Conservation (phyloP, 2,329 filamentous ascomycete species). For the Botrytis tulipae region DNA sequence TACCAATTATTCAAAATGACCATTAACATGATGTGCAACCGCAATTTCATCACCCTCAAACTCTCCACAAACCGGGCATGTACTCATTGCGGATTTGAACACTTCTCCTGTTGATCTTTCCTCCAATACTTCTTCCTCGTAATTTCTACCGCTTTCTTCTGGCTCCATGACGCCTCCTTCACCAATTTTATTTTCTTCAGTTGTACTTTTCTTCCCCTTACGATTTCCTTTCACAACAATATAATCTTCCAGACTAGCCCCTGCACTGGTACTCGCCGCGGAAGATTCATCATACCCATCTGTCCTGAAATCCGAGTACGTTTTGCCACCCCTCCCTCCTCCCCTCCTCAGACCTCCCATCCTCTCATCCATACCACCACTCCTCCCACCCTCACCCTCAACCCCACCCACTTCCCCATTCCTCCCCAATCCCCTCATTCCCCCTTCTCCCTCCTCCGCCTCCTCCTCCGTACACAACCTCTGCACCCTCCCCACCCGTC, state of each 20-base stretch:
- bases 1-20: slow-evolving; percentile 31
- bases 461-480: slow-evolving; percentile 29
- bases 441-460: slow-evolving; percentile 23
- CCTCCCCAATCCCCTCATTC: not conserved
- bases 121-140: slow-evolving; percentile 23
- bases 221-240: slow-evolving; percentile 9
- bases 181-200: not conserved
- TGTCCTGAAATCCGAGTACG: slow-evolving; percentile 27
- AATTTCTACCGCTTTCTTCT: slow-evolving; percentile 10
- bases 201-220: slow-evolving; percentile 23
- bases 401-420: not conserved
- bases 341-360: slow-evolving; percentile 25
- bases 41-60: slow-evolving; percentile 37
- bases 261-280: not conserved
- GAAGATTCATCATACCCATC: slow-evolving; percentile 26
- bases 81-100: not conserved
- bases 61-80: slow-evolving; percentile 36
- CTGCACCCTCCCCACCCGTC: slow-evolving; percentile 37
- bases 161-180: not conserved
- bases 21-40: slow-evolving; percentile 35
- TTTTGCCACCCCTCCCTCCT: slow-evolving; percentile 15
- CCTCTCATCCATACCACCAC: too few species aligned
- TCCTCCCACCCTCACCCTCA: too few species aligned
- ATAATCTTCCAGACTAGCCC: slow-evolving; percentile 11
- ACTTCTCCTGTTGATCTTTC: not conserved